Evolutionary conservation across 2,329 filamentous ascomycete species (phyloP), one percentile per base, ranked within the genome.

Genomic region (Cordyceps cateniannulata): DNA sequence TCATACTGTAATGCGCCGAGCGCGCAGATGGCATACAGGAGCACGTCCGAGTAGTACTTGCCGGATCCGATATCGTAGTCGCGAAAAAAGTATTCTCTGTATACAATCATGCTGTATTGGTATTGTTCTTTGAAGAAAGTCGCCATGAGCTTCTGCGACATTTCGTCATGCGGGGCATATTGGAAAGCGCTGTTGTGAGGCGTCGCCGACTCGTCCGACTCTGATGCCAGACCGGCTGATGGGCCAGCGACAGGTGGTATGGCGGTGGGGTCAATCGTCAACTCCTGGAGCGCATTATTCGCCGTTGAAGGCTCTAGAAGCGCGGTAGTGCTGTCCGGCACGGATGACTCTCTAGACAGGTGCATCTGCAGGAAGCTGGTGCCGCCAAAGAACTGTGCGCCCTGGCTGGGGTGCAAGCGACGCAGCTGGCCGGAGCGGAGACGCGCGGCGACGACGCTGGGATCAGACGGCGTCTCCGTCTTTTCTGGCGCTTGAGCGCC

Each of bases 71-170:
- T 69, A 63, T 79, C 76, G 58, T 80, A 81, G 64, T 81, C 79
- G 32, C 79, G 69, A 10, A 81, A 66, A 62, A 81, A 81, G 62
- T 76, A 80, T 64, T 81, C 79, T 32, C 79, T 73, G 62, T 81
- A 81, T 2, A 81, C 70, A 60, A 77, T 75, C 77, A 81, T 79
- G 64, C 77, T 73, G 63, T 79, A 80, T 40, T 77, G 74, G 55
- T 81, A 81, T 24, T 79, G 74, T 42, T 76, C 69, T 58, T 75
- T 73, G 66, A 81, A 81, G 64, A 81, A 81, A 3, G 69, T 71
- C 1, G 77, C 75, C 77, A 81, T 79, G 52, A 79, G 70, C 20
- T 69, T 67, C 59, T 75, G 77, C 14, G 75, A 79, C 18, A 72
- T 74, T 24, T 78, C 73, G 55, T 79, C 76, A 27, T 77, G 73